phyloP scores from a whole-genome alignment of 1,284 basidiomycete species.

The Ganoderma multipileum region DNA sequence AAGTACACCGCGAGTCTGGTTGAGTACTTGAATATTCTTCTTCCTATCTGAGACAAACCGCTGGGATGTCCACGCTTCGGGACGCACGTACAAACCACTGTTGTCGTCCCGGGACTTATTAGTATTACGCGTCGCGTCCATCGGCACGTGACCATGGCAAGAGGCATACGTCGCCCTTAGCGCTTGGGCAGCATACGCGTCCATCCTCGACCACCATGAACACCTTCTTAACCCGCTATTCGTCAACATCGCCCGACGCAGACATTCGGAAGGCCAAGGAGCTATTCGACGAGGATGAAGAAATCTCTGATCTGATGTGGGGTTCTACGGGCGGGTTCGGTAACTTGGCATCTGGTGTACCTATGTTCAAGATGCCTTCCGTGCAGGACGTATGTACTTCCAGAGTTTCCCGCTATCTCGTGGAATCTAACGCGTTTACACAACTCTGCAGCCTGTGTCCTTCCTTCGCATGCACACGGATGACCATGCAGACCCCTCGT shows the following conservation, averaged over 20 bases:
- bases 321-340: slow-evolving; percentile 85
- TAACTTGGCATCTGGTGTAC: slow-evolving; percentile 70
- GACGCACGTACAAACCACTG: too few species aligned
- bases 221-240: slow-evolving; percentile 72
- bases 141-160: slow-evolving; percentile 59
- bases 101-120: too few species aligned
- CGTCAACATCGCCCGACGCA: slow-evolving; percentile 55
- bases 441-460: slow-evolving; percentile 72
- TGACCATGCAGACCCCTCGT: slow-evolving; percentile 90
- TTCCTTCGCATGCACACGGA: slow-evolving; percentile 93
- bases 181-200: slow-evolving; percentile 29
- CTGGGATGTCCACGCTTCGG: too few species aligned
- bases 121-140: slow-evolving; percentile 33
- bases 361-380: slow-evolving; percentile 72
- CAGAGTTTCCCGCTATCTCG: not conserved
- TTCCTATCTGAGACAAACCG: not conserved
- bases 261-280: slow-evolving; percentile 60
- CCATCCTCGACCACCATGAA: slow-evolving; percentile 66
- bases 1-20: too few species aligned
- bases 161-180: slow-evolving; percentile 30
- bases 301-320: slow-evolving; percentile 73
- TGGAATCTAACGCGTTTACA: not conserved
- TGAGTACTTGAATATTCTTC: not conserved
- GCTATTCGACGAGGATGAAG: slow-evolving; percentile 64
- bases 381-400: slow-evolving; percentile 71